phyloP scores from a whole-genome alignment of 495 filamentous ascomycete species.

The Hypoxylon subgilvum region DNA sequence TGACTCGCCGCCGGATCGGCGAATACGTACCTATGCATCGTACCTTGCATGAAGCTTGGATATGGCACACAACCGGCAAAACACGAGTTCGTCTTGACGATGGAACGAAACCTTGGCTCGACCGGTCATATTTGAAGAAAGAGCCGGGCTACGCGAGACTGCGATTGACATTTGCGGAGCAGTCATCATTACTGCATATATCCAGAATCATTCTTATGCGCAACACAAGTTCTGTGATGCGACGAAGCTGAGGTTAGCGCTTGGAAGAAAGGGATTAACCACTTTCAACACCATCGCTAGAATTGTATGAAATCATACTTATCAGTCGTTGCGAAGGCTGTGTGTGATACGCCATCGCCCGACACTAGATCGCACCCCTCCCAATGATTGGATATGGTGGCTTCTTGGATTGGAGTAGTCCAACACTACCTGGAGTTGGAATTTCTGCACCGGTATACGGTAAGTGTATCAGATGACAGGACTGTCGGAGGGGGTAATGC shows the following conservation, averaged over 20 bases:
- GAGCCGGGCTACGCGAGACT: constrained; percentile 11
- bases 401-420: constrained; percentile 32
- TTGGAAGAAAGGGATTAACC: constrained; percentile 12
- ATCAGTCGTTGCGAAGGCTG: constrained; percentile 2
- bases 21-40: constrained; percentile 32
- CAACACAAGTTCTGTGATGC: not conserved
- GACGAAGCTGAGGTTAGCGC: constrained; percentile 11
- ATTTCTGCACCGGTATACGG: constrained; percentile 9
- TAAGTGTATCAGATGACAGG: constrained; percentile 32
- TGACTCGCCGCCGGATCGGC: constrained; percentile 32
- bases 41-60: constrained; percentile 39
- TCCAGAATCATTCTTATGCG: not conserved
- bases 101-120: constrained; percentile 11
- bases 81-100: constrained; percentile 24
- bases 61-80: constrained; percentile 31
- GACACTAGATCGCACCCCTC: constrained; percentile 5
- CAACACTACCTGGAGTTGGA: constrained; percentile 21
- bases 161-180: not conserved
- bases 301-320: not conserved
- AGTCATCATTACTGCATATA: constrained; percentile 6
- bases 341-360: constrained; percentile 21
- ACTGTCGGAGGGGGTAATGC: constrained; percentile 5
- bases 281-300: constrained; percentile 5
- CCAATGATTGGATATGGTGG: constrained; percentile 15
- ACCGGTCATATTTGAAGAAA: not conserved